Conservation (phyloP, 2,329 filamentous ascomycete species). For the Claviceps digitariae region DNA sequence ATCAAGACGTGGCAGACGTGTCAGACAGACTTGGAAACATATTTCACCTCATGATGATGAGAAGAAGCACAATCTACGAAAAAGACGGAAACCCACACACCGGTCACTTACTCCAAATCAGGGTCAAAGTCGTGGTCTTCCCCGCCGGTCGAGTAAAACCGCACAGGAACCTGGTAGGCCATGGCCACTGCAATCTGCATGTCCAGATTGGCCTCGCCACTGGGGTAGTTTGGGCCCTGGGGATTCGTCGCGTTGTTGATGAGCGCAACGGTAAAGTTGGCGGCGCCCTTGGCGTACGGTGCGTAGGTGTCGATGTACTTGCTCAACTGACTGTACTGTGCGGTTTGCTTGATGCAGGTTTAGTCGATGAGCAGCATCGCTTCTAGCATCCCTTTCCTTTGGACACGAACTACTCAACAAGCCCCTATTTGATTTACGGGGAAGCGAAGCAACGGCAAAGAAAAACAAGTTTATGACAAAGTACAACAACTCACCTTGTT, state of each 20-base stretch:
- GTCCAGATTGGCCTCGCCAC: slow-evolving; percentile 25
- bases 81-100: too few relatives aligned
- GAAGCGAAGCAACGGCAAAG: too few relatives aligned
- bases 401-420: too few relatives aligned
- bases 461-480: too few relatives aligned
- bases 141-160: slow-evolving; percentile 20
- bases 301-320: slow-evolving; percentile 42
- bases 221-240: slow-evolving; percentile 22
- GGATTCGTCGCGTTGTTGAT: slow-evolving; percentile 43
- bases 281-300: slow-evolving; percentile 32
- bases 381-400: too few relatives aligned
- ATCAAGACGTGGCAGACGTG: too few relatives aligned
- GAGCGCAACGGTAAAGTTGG: slow-evolving; percentile 41
- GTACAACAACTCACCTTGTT: slow-evolving; percentile 16
- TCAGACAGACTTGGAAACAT: too few relatives aligned
- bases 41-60: too few relatives aligned
- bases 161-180: slow-evolving; percentile 20
- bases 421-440: too few relatives aligned
- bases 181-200: slow-evolving; percentile 23
- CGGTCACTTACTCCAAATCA: slow-evolving; percentile 20
- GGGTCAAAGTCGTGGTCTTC: slow-evolving; percentile 16
- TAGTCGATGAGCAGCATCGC: neutral
- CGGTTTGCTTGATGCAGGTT: slow-evolving; percentile 27
- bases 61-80: too few relatives aligned
- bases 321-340: slow-evolving; percentile 39